These are phyloP conservation scores for Isabelozyma heimii DNA, from an alignment of 805 yeast species.

Conservation along the genomic window DNA sequence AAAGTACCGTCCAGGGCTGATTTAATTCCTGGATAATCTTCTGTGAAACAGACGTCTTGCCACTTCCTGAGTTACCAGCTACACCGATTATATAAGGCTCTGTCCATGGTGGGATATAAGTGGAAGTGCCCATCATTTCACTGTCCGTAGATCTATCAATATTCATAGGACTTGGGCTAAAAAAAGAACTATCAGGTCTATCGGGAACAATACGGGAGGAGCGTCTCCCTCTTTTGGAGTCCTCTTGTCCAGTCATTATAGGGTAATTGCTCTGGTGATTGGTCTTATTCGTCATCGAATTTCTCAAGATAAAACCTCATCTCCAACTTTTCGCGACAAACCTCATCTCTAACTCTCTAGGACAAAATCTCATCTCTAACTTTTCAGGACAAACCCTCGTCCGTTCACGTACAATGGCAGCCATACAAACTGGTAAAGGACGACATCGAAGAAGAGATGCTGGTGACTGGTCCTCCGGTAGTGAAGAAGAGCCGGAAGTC, in stretches of 20 bases:
- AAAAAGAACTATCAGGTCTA: slow-evolving; percentile 22
- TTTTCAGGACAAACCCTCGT: not conserved
- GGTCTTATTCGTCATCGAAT: not conserved
- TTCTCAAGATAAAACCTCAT: no score
- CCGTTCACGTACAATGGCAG: not conserved
- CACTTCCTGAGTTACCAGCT: slow-evolving; percentile 65
- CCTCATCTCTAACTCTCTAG: not conserved
- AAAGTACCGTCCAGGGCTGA: slow-evolving; percentile 91
- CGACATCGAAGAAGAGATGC: slow-evolving; percentile 9
- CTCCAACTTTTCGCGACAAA: not conserved
- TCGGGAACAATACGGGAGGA: slow-evolving; percentile 24
- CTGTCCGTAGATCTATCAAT: not conserved
- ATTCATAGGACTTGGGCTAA: slow-evolving; percentile 10
- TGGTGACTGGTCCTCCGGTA: not conserved
- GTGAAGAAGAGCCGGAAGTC: not conserved
- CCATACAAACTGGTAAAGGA: slow-evolving; percentile 11
- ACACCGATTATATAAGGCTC: slow-evolving; percentile 47
- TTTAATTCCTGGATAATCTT: slow-evolving; percentile 71
- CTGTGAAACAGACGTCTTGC: slow-evolving; percentile 90
- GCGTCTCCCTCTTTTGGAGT: slow-evolving; percentile 8
- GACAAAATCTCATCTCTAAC: not conserved
- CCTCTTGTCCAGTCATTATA: not conserved
- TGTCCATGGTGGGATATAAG: slow-evolving; percentile 42
- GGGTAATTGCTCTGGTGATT: not conserved
- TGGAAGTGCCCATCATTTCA: slow-evolving; percentile 1